phyloP scores from a whole-genome alignment of 495 filamentous ascomycete genomes.

The Penicillium longicatenatum region DNA sequence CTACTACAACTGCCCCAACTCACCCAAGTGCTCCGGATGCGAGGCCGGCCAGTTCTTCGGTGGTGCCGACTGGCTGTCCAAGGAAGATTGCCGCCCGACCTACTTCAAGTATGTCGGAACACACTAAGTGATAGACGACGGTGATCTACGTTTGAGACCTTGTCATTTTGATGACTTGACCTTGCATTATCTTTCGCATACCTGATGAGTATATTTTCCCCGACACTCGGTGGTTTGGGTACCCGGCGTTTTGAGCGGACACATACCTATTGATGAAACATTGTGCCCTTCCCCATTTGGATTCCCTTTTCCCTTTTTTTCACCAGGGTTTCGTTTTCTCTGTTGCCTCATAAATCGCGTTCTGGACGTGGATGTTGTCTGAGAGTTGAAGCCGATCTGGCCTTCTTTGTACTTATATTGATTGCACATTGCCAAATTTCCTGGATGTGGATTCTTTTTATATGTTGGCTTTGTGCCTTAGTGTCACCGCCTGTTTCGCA shows the following conservation, averaged over 20 bases:
- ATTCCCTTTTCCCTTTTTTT: constrained; percentile 15
- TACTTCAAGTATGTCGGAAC: constrained; percentile 96
- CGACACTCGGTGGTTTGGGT: constrained; percentile 24
- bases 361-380: constrained; percentile 17
- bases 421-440: constrained; percentile 23
- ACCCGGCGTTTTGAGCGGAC: constrained; percentile 35
- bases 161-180: constrained; percentile 26
- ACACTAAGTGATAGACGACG: constrained; percentile 50
- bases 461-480: constrained; percentile 1
- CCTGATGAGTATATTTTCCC: constrained; percentile 30
- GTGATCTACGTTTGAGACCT: constrained; percentile 5
- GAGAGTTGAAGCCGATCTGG: constrained; percentile 21
- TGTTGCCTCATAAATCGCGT: constrained; percentile 22
- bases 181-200: constrained; percentile 32
- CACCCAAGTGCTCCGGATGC: constrained; percentile 90
- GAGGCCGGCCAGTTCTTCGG: constrained; percentile 82
- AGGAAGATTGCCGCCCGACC: constrained; percentile 92
- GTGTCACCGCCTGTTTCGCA: background rate
- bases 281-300: constrained; percentile 25
- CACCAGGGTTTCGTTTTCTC: constrained; percentile 5
- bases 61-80: constrained; percentile 77
- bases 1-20: constrained; percentile 98
- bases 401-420: constrained; percentile 40
- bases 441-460: constrained; percentile 11
- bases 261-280: constrained; percentile 32